phyloP scores from a whole-genome alignment of 306 rosid species.

The Fragaria nilgerrensis region DNA sequence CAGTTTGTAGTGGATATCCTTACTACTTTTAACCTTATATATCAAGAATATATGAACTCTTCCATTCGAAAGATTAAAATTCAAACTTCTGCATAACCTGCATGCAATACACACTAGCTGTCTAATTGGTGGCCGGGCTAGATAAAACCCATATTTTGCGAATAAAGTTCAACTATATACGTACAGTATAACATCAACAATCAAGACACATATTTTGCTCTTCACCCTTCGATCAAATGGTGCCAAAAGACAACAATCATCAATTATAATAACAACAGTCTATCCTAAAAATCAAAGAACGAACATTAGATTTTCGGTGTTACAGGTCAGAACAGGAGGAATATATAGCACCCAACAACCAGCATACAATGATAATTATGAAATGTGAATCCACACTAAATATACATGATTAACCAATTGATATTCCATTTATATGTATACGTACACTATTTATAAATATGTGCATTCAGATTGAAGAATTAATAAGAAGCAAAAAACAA shows the following conservation, averaged over 20 bases:
- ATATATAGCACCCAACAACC: slow-evolving; percentile 7
- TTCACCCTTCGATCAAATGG: not conserved
- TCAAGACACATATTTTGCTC: too few relatives aligned
- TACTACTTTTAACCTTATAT: too few relatives aligned
- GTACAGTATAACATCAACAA: too few relatives aligned
- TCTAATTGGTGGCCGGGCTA: too few relatives aligned
- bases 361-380: not conserved
- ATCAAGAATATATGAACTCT: too few relatives aligned
- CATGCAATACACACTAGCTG: too few relatives aligned
- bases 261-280: not conserved
- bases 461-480: slow-evolving; percentile 5
- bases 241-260: not conserved
- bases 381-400: not conserved
- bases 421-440: not conserved
- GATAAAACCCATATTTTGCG: too few relatives aligned
- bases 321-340: not conserved
- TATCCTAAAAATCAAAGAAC: not conserved
- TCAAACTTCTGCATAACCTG: too few relatives aligned
- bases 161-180: too few relatives aligned
- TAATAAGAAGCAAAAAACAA: slow-evolving; percentile 2
- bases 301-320: not conserved
- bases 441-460: not conserved
- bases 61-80: too few relatives aligned
- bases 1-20: too few relatives aligned
- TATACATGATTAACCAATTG: not conserved